These are phyloP conservation scores for Phytophthora palmivora DNA, from an alignment of 352 stramenopile species.

Conservation along the genomic window DNA sequence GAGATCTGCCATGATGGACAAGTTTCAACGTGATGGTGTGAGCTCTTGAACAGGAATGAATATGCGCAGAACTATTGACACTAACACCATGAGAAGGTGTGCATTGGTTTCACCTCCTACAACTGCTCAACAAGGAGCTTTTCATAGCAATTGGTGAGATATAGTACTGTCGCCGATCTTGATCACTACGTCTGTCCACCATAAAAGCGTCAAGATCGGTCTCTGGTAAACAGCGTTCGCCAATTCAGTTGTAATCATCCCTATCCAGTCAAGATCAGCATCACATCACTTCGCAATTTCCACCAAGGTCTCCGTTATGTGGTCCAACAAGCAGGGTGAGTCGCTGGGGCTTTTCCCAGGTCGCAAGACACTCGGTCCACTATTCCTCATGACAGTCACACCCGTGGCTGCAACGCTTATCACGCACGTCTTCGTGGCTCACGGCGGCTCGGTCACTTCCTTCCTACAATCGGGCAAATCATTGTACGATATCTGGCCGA, in stretches of 20 bases:
- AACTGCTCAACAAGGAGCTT: not conserved
- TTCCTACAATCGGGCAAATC: slow-evolving; percentile 52
- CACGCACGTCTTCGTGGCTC: slow-evolving; percentile 73
- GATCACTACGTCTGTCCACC: no score
- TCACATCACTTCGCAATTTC: slow-evolving; percentile 34
- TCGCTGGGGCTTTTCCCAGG: slow-evolving; percentile 79
- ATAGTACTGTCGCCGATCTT: not conserved
- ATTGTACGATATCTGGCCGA: slow-evolving; percentile 83
- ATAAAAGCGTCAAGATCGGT: not conserved
- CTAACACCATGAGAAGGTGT: slow-evolving; percentile 10
- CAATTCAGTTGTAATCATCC: slow-evolving; percentile 32
- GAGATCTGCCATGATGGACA: slow-evolving; percentile 25
- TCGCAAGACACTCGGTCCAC: slow-evolving; percentile 82
- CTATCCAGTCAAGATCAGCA: slow-evolving; percentile 2
- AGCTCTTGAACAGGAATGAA: slow-evolving; percentile 10
- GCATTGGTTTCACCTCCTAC: slow-evolving; percentile 22
- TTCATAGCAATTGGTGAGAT: not conserved
- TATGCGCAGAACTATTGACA: no score
- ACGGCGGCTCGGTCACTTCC: slow-evolving; percentile 53
- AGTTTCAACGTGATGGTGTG: not conserved
- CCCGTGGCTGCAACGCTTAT: slow-evolving; percentile 87
- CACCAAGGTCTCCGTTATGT: slow-evolving; percentile 41
- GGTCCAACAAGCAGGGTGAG: slow-evolving; percentile 76
- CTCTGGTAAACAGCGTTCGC: slow-evolving; percentile 29
- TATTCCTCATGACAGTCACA: slow-evolving; percentile 90